A percentile compares a stretch with the other conserved stretches of the same genome.
These are phyloP conservation scores for Mucor saturninus DNA, from an alignment of 371 early-diverging fungal species.

Conservation along the genomic window DNA sequence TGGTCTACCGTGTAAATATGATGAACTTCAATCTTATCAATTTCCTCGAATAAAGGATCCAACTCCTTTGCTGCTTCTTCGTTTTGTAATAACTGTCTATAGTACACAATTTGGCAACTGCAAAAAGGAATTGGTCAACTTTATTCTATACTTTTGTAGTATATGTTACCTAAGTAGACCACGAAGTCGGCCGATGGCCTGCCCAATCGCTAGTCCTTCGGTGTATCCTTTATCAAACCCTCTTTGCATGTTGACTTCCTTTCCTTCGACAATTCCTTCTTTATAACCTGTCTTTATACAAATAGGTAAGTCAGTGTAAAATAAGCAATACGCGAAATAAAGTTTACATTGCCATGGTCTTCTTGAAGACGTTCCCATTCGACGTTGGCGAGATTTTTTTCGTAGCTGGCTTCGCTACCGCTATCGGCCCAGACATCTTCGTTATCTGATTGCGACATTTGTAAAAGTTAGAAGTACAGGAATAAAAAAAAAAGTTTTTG, in stretches of 20 bases:
- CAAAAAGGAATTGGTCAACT: not conserved
- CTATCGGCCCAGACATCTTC: conserved; percentile 62
- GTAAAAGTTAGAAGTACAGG: not conserved
- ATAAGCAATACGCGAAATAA: no score
- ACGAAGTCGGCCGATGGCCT: conserved; percentile 51
- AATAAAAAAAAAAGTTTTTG: not conserved
- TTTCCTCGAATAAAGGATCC: conserved; percentile 33
- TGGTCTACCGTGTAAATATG: conserved; percentile 44
- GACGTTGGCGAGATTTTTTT: conserved; percentile 54
- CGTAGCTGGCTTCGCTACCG: conserved; percentile 40
- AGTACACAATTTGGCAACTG: conserved; percentile 40
- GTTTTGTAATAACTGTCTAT: conserved; percentile 32
- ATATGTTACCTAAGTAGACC: conserved; percentile 52
- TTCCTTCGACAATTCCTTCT: conserved; percentile 69
- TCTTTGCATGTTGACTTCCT: conserved; percentile 63
- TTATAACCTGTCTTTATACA: conserved; percentile 61
- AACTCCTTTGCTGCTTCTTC: conserved; percentile 27
- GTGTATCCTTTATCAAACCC: conserved; percentile 67
- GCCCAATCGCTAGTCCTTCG: conserved; percentile 54
- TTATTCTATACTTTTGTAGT: not conserved
- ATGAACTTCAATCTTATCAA: conserved; percentile 38
- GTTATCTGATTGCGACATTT: conserved; percentile 9
- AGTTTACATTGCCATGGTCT: conserved; percentile 60
- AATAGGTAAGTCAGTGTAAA: not conserved
- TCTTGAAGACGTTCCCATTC: conserved; percentile 62